Base-by-base conservation (phyloP, 352 stramenopile species). In the Phytophthora agathidicida region DNA sequence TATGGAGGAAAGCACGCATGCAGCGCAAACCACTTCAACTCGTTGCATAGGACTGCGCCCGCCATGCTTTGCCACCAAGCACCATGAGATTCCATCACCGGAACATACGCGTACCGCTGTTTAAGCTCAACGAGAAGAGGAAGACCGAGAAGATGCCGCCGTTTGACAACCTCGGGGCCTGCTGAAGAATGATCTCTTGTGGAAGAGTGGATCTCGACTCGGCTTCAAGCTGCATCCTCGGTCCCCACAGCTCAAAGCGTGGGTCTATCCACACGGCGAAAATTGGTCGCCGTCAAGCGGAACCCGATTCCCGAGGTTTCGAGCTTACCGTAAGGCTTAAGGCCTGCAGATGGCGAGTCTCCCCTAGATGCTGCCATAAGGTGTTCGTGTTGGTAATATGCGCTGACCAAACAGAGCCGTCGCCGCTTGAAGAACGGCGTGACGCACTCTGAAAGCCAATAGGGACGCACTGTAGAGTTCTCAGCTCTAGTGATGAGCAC, bases 341-440 rank as follows among this genome's bases (percentile, higher is more conserved):
- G 13, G 39, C 6, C 13, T 33, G 14, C 14, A 53, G 45, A n/a
- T n/a, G n/a, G 14, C 20, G 10, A 6, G 11, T 35, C 38, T 48
- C 53, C 51, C 51, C 39, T 53, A 61, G 17, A 6, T 24, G 11
- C 36, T 36, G 20, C 55, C 55, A 64, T 47, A 49, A 37, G 44
- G 45, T 8, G 28, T 13, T 17, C n/a, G 7, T 38, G 44, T 45
- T 63, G 44, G 54, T 63, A 63, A 57, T 44, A 23, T 1, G 31
- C 13, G 23, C 11, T 27, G 39, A 36, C 38, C 32, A 61, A 61
- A 36, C 50, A 16, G 23, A 52, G 17, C 23, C 10, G 30, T 37
- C 30, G 47, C 47, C 10, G 47, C 45, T 58, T 64, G 55, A 64
- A 58, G 55, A 58, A 64, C 36, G 33, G 13, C n/a, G 28, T 62